These are phyloP conservation scores for Suillus bovinus DNA, from an alignment of 768 basidiomycete species.

Conservation along the genomic window DNA sequence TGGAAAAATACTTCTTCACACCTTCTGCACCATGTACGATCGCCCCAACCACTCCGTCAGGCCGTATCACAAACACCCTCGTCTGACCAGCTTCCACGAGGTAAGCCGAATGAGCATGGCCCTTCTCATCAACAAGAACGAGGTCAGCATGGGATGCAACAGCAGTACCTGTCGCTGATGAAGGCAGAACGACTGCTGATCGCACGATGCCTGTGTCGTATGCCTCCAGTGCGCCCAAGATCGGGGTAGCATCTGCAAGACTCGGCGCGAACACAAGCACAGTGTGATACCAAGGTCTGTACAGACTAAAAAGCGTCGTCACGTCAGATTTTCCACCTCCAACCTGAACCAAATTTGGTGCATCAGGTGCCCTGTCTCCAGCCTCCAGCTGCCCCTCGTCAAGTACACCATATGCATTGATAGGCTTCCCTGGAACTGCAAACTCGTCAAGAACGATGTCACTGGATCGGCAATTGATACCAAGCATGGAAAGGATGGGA, in stretches of 20 bases:
- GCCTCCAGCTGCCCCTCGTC: constrained; percentile 15
- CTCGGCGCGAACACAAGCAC: constrained; percentile 14
- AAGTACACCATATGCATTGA: constrained; percentile 9
- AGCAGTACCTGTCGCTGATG: background rate
- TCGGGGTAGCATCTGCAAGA: constrained; percentile 11
- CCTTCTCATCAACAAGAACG: constrained; percentile 34
- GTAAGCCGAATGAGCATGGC: constrained; percentile 39
- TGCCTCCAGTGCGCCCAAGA: background rate
- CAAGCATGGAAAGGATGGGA: constrained; percentile 31
- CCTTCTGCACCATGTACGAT: constrained; percentile 25
- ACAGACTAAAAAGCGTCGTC: constrained; percentile 29
- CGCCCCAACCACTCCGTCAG: constrained; percentile 25
- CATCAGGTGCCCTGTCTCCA: constrained; percentile 15
- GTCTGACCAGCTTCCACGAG: constrained; percentile 29
- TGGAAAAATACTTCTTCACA: background rate
- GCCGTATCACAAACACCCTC: constrained; percentile 33
- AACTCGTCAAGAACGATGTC: constrained; percentile 15
- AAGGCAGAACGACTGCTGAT: constrained; percentile 9
- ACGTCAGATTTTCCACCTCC: constrained; percentile 4
- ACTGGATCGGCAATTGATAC: constrained; percentile 18
- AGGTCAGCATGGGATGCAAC: constrained; percentile 22
- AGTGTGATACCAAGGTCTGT: constrained; percentile 19
- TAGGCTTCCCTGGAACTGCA: background rate
- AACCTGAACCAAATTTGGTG: constrained; percentile 19
- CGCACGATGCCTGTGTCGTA: background rate